phyloP scores from a whole-genome alignment of 2,329 filamentous ascomycete genomes.

The Didymella segeticola region DNA sequence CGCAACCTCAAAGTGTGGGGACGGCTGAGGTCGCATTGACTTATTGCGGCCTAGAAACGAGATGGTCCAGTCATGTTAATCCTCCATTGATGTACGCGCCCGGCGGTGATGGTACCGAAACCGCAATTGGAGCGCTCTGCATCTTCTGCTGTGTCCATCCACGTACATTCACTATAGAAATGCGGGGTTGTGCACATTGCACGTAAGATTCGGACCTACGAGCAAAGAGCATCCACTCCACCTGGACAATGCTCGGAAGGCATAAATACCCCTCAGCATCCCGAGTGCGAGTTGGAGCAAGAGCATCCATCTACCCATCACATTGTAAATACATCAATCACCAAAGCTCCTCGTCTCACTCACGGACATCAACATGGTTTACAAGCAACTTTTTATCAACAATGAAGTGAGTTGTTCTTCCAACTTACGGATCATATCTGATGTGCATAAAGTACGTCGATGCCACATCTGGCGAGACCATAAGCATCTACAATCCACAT shows the following conservation, averaged over 20 bases:
- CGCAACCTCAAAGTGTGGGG: background rate
- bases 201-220: background rate
- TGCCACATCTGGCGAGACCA: constrained; percentile 28
- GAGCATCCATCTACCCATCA: background rate
- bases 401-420: constrained; percentile 28
- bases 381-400: constrained; percentile 36
- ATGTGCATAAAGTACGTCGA: constrained; percentile 26
- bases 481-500: constrained; percentile 35
- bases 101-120: background rate
- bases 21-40: constrained; percentile 4
- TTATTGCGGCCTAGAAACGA: background rate
- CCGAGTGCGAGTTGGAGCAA: background rate
- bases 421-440: background rate
- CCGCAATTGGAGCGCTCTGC: too few species aligned
- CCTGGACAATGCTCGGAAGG: background rate
- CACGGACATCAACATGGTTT: constrained; percentile 15
- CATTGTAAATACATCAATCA: background rate
- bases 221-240: background rate
- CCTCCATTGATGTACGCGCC: background rate
- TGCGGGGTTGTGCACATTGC: constrained; percentile 1
- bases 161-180: background rate
- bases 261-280: background rate
- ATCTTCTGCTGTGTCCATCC: background rate
- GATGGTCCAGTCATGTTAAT: background rate
- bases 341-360: background rate